Evolutionary conservation across 164 flowering plant species (phyloP).

Genomic region (Magnolia changhungtana): DNA sequence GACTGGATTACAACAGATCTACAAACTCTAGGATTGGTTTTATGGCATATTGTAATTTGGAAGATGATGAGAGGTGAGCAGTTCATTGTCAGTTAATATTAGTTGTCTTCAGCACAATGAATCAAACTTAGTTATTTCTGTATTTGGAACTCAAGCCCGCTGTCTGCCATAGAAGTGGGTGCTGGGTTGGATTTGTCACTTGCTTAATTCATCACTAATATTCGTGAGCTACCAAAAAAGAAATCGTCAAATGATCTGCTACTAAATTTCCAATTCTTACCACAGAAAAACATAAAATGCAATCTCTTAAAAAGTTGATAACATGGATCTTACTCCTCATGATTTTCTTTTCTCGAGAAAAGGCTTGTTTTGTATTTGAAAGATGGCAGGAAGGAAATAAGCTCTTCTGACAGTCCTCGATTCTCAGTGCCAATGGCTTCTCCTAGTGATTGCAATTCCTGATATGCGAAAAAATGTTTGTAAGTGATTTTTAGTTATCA

Average conservation of each 20-base stretch:
- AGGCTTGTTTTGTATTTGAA: conserved; percentile 35
- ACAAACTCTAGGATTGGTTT: background rate
- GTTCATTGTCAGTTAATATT: background rate
- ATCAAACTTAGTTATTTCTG: too few species aligned
- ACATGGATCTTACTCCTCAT: conserved; percentile 33
- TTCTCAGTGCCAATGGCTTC: conserved; percentile 36
- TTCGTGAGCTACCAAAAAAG: background rate
- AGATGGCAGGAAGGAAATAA: conserved; percentile 33
- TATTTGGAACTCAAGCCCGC: background rate
- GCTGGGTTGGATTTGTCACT: background rate
- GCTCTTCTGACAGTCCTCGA: conserved; percentile 40
- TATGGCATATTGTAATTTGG: background rate
- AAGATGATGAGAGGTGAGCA: background rate
- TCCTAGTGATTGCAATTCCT: conserved; percentile 41
- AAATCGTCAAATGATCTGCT: too few species aligned
- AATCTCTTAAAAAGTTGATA: background rate
- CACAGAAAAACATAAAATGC: background rate
- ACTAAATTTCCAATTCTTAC: background rate
- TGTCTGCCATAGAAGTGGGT: background rate
- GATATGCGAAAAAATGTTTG: conserved; percentile 2
- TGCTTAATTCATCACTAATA: too few species aligned
- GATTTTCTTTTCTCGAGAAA: conserved; percentile 33
- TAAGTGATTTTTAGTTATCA: background rate
- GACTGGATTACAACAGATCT: background rate
- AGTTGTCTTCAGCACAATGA: background rate